Conservation (phyloP, 768 basidiomycete genomes). For the Tulasnella calospora region DNA sequence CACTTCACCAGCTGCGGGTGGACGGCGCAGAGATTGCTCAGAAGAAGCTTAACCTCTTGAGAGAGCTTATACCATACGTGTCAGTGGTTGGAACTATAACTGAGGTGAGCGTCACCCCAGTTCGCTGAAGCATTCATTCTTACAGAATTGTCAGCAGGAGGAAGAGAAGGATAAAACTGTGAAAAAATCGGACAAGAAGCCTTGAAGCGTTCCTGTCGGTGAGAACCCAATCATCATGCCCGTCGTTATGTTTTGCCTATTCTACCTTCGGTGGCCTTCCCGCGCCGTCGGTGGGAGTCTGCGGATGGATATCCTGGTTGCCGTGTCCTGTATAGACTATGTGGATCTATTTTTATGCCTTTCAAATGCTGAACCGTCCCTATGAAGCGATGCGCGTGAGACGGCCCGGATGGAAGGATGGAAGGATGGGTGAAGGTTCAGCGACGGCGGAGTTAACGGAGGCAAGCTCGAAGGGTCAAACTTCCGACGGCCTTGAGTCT, state of each 20-base stretch:
- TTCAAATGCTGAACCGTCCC: background rate
- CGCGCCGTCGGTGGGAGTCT: background rate
- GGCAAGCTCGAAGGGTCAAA: conserved; percentile 8
- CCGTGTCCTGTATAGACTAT: background rate
- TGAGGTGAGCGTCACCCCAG: background rate
- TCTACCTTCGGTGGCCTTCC: background rate
- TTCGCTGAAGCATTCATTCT: background rate
- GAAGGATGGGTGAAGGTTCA: background rate
- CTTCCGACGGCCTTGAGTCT: background rate
- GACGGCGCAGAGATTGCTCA: background rate
- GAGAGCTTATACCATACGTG: background rate
- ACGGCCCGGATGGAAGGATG: background rate
- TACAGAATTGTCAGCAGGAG: background rate
- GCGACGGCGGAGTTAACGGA: background rate
- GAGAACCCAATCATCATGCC: background rate
- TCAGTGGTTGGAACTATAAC: background rate
- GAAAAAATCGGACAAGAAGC: background rate
- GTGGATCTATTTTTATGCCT: background rate
- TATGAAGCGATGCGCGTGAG: background rate
- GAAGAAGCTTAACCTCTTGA: background rate
- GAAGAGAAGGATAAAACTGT: background rate
- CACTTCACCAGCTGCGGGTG: background rate
- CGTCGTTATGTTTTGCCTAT: background rate
- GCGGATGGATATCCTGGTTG: background rate
- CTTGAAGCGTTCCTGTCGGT: background rate